phyloP scores from a whole-genome alignment of 768 basidiomycete genomes.

The Trametes cinnabarina region DNA sequence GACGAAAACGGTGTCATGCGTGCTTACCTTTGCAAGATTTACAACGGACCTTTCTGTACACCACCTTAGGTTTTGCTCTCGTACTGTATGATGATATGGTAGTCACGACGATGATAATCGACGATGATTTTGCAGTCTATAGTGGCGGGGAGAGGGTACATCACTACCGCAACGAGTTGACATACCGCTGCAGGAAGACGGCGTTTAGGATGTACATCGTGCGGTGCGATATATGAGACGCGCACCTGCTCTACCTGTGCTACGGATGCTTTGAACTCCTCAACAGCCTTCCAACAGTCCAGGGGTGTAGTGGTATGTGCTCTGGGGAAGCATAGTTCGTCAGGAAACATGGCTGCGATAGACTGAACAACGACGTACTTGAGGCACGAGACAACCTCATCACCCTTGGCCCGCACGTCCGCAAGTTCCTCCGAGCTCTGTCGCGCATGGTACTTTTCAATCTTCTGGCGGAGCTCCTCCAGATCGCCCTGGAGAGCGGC shows the following conservation, averaged over 20 bases:
- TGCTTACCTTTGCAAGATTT: slow-evolving; percentile 10
- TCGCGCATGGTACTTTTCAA: slow-evolving; percentile 65
- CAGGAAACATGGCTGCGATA: background rate
- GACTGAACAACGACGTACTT: slow-evolving; percentile 45
- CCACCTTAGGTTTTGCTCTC: background rate
- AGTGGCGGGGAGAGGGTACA: background rate
- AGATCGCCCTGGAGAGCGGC: slow-evolving; percentile 68
- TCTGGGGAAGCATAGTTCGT: slow-evolving; percentile 20
- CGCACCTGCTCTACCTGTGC: slow-evolving; percentile 66
- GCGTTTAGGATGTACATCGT: slow-evolving; percentile 1
- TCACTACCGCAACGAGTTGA: slow-evolving; percentile 45
- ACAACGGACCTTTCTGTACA: slow-evolving; percentile 11
- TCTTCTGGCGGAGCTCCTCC: slow-evolving; percentile 68
- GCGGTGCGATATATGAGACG: background rate
- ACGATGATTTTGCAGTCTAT: background rate
- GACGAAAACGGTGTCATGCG: background rate
- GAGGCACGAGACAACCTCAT: slow-evolving; percentile 74
- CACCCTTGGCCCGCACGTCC: slow-evolving; percentile 52
- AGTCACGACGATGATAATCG: background rate
- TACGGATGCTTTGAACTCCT: slow-evolving; percentile 67
- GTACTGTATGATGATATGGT: slow-evolving; percentile 3
- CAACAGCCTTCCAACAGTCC: slow-evolving; percentile 74
- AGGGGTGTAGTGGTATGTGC: slow-evolving; percentile 52
- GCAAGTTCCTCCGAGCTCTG: slow-evolving; percentile 54
- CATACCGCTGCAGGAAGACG: slow-evolving; percentile 54